Evolutionary conservation across 495 filamentous ascomycete genomes (phyloP), one percentile per base, ranked within the genome.

Genomic region (Chaetomium cochliodes): DNA sequence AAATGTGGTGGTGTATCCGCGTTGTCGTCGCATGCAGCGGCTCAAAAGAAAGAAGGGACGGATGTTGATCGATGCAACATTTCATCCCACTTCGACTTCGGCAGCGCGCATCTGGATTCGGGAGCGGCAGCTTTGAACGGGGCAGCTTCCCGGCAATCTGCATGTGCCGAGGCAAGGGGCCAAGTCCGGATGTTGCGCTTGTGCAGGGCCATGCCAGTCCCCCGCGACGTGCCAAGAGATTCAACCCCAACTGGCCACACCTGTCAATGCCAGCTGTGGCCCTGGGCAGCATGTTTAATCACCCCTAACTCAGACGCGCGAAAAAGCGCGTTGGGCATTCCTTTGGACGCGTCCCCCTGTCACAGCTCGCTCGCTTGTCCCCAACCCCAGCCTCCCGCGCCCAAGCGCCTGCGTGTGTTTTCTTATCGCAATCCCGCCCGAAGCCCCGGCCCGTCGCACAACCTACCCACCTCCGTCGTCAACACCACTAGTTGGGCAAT

Each of bases 121-220:
- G 51, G 25, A 20, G 44, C 44, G 44, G 44, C 44, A 47, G 44
- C 44, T 54, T 23, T 3, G 55, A 42, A 20, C 53, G 62, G 26
- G 60, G 51, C 23, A 50, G 60, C 30, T 66, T 65, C 49, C 62
- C 57, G 65, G 60, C 63, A 70, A 58, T 70, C 72, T 37, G 61
- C 74, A 77, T 77, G 74, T 77, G 74, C 74, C 74, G 73, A 75
- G 74, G 74, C 68, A 67, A 53, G 61, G 50, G 26, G 61, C 55
- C 39, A 47, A 58, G 33, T 30, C 52, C 58, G 53, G 62, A 6
- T 47, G 41, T n/a, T n/a, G n/a, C n/a, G n/a, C n/a, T n/a, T n/a
- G n/a, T 50, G 47, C 30, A 55, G 47, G 41, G 41, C 41, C 41
- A 44, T 16, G 46, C n/a, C 18, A 11, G 46, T 11, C n/a, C 46